A percentile compares a stretch with the other conserved stretches of the same genome.
These are phyloP conservation scores for Colletotrichum abscissum DNA, from an alignment of 2,329 filamentous ascomycete genomes.

Conservation along the genomic window DNA sequence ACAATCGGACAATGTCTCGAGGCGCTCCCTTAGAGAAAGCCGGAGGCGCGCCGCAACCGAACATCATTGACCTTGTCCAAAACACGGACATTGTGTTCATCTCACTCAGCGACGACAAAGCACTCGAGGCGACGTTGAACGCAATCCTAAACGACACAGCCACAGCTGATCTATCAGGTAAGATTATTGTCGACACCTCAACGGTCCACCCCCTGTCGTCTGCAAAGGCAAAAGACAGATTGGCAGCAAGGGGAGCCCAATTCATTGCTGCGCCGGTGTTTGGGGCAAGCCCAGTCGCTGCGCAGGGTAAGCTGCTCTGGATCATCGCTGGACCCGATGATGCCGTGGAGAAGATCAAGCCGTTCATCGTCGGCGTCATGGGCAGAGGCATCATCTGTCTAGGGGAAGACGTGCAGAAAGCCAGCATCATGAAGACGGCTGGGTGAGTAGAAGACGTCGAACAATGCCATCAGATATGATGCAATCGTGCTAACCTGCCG, in stretches of 20 bases:
- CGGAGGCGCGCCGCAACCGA: constrained; percentile 41
- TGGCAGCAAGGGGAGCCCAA: constrained; percentile 43
- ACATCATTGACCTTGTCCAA: constrained; percentile 42
- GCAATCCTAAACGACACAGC: constrained; percentile 39
- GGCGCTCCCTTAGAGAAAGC: constrained; percentile 46
- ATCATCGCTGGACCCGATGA: constrained; percentile 53
- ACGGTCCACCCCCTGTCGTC: constrained; percentile 61
- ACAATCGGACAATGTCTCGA: constrained; percentile 60
- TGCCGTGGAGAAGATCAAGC: constrained; percentile 48
- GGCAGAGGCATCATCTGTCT: constrained; percentile 54
- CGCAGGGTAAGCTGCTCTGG: constrained; percentile 57
- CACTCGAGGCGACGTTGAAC: constrained; percentile 47
- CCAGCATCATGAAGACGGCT: constrained; percentile 60
- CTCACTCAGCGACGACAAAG: constrained; percentile 56
- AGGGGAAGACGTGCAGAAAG: constrained; percentile 54
- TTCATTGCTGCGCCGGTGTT: constrained; percentile 62
- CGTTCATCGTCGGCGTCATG: constrained; percentile 54
- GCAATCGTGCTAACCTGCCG: rapidly evolving
- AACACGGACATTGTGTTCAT: constrained; percentile 50
- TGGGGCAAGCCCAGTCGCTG: constrained; percentile 61
- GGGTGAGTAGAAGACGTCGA: constrained; percentile 44
- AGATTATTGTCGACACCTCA: constrained; percentile 60
- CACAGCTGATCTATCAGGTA: constrained; percentile 43
- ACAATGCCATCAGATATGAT: too few relatives aligned
- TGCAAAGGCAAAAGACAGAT: constrained; percentile 38